Evolutionary conservation across 169 alveolate species (phyloP).

Genomic region (Babesia bovis): DNA sequence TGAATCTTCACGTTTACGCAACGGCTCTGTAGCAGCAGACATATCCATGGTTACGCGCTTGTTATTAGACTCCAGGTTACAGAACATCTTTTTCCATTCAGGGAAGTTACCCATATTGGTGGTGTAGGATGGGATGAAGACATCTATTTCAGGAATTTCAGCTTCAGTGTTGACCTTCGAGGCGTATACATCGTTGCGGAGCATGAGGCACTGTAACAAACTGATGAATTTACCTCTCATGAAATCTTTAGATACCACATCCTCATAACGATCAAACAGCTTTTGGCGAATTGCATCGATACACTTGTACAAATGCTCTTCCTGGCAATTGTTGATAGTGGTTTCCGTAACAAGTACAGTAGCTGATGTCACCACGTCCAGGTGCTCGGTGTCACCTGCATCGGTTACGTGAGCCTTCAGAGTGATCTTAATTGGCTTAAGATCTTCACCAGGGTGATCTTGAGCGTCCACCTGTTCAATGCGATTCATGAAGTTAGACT

Average conservation of each 20-base stretch:
- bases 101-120: conserved; percentile 4
- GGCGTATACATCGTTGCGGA: conserved; percentile 38
- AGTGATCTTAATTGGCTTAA: conserved; percentile 16
- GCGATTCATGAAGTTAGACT: conserved; percentile 38
- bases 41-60: conserved; percentile 1
- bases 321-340: conserved; percentile 24
- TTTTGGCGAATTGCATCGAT: conserved; percentile 21
- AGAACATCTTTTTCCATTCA: conserved; percentile 5
- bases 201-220: conserved; percentile 37
- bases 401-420: conserved; percentile 11
- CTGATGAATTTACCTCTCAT: conserved; percentile 57
- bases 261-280: conserved; percentile 48
- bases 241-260: conserved; percentile 36
- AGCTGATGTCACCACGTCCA: conserved; percentile 14
- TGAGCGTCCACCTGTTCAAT: conserved; percentile 25
- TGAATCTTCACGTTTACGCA: neutral
- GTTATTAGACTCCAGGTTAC: conserved; percentile 1
- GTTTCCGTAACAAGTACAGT: conserved; percentile 13
- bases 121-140: conserved; percentile 8
- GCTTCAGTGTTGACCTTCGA: neutral
- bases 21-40: neutral
- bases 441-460: conserved; percentile 15
- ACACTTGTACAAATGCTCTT: conserved; percentile 23
- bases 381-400: neutral
- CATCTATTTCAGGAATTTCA: neutral